A percentile compares a stretch with the other conserved stretches of the same genome.
phyloP scores from a whole-genome alignment of 129 eudicot species.

The Centella asiatica region DNA sequence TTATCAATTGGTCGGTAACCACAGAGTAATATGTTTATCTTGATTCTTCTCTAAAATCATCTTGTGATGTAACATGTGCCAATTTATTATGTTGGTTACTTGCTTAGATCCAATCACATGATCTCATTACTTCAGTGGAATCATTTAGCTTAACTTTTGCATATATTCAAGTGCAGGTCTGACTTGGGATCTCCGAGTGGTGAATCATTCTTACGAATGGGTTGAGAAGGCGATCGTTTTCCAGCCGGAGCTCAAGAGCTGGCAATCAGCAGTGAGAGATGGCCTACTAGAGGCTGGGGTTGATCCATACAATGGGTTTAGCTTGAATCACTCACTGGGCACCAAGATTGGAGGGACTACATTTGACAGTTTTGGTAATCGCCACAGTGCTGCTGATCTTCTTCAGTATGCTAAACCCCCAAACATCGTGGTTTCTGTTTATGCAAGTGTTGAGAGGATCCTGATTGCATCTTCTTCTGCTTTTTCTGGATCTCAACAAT shows the following conservation, averaged over 20 bases:
- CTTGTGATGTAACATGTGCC: no score
- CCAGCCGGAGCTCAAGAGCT: conserved; percentile 51
- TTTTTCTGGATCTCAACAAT: conserved; percentile 15
- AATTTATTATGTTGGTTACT: no score
- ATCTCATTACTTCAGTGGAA: no score
- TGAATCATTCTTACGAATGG: conserved; percentile 64
- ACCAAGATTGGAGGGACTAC: conserved; percentile 86
- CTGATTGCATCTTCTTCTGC: conserved; percentile 34
- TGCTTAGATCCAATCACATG: no score
- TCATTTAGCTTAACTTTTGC: no score
- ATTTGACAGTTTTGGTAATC: conserved; percentile 46
- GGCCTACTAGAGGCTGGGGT: conserved; percentile 61
- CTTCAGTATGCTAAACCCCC: conserved; percentile 40
- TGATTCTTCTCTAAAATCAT: no score
- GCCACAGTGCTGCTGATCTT: conserved; percentile 75
- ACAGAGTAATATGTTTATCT: no score
- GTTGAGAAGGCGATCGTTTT: conserved; percentile 68
- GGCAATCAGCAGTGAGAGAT: conserved; percentile 73
- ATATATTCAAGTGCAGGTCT: conserved; percentile 45
- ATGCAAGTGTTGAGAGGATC: conserved; percentile 65
- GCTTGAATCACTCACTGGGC: conserved; percentile 45
- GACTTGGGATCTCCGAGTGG: conserved; percentile 45
- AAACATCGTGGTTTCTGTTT: conserved; percentile 43
- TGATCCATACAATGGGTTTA: conserved; percentile 44
- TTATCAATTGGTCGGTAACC: no score